Evolutionary conservation across 257 asterid species (phyloP).

Genomic region (Penstemon newberryi): DNA sequence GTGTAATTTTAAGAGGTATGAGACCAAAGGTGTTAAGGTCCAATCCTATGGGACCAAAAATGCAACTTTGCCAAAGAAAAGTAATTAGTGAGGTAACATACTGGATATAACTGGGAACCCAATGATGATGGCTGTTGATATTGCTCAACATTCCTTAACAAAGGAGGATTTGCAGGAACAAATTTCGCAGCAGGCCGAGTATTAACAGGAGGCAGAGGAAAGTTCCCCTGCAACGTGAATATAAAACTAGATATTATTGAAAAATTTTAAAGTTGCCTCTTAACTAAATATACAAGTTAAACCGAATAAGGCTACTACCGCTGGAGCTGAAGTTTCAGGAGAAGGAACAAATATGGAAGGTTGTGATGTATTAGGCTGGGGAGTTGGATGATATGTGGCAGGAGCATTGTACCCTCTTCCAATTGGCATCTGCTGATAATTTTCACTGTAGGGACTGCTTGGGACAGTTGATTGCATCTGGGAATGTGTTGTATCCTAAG

Average conservation of each 20-base stretch:
- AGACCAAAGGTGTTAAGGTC: too few relatives aligned
- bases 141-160: conserved; percentile 66
- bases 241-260: neutral
- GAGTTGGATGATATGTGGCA: conserved; percentile 44
- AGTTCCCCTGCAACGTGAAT: conserved; percentile 53
- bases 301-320: conserved; percentile 40
- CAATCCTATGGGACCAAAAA: too few relatives aligned
- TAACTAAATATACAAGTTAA: conserved; percentile 17
- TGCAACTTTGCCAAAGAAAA: neutral
- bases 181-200: conserved; percentile 69
- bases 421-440: conserved; percentile 58
- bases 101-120: conserved; percentile 88
- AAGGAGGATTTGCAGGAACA: conserved; percentile 76
- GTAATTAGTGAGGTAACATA: conserved; percentile 39
- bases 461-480: conserved; percentile 51
- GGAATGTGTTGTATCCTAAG: conserved; percentile 55
- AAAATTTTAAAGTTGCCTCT: conserved; percentile 17
- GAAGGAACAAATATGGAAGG: conserved; percentile 79
- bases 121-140: conserved; percentile 84
- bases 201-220: conserved; percentile 65
- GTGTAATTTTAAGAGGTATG: too few relatives aligned
- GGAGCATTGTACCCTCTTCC: conserved; percentile 55
- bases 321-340: conserved; percentile 54
- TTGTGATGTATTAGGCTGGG: conserved; percentile 50
- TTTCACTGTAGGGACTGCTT: conserved; percentile 57